Percentiles rank a stretch among this genome's conserved stretches.
Conservation (phyloP, 805 yeast species). For the Zygosaccharomyces pseudorouxii region DNA sequence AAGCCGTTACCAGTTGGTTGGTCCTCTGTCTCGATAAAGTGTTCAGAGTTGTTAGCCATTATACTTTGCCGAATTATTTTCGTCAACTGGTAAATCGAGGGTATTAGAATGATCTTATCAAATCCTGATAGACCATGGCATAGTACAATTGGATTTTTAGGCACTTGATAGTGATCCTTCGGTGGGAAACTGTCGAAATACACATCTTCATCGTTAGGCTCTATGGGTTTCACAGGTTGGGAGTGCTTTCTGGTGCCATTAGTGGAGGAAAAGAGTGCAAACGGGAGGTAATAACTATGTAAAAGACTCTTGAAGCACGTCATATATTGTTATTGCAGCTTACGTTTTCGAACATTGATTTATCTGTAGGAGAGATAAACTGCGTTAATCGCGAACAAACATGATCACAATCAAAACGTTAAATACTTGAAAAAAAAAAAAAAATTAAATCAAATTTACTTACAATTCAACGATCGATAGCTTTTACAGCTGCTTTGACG, state of each 20-base stretch:
- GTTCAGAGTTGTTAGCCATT: constrained; percentile 17
- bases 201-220: neutral
- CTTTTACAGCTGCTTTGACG: constrained; percentile 22
- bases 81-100: constrained; percentile 36
- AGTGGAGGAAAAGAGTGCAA: neutral
- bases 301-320: neutral
- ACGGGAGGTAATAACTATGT: neutral
- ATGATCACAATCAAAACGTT: neutral
- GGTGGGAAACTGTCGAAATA: constrained; percentile 10
- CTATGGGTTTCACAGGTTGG: neutral
- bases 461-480: neutral
- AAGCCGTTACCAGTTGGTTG: constrained; percentile 33
- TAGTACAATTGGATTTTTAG: constrained; percentile 68
- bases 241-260: neutral
- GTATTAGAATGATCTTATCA: constrained; percentile 48
- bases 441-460: neutral
- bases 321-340: neutral
- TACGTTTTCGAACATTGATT: neutral
- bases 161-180: constrained; percentile 46
- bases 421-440: neutral
- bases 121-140: constrained; percentile 90
- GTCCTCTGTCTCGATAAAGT: constrained; percentile 19
- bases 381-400: neutral
- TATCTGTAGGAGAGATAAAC: neutral
- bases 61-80: constrained; percentile 22